Evolutionary conservation across 345 rosid genomes (phyloP), one percentile per base, ranked within the genome.

Genomic region (Eucalyptus dawsonii): DNA sequence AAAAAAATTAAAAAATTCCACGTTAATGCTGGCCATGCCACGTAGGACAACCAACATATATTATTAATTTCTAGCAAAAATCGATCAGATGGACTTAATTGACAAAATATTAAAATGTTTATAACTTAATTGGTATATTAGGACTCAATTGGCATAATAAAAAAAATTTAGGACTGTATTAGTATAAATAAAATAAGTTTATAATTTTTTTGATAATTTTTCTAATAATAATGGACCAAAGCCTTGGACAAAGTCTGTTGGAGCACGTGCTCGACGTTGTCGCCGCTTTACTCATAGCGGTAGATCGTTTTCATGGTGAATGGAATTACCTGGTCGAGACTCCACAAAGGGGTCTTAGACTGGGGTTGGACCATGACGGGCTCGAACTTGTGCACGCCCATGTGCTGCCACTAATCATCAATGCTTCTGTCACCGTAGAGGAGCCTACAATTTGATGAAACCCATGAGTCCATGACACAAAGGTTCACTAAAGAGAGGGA

Each of bases 21-120:
- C 0, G 0, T 56, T 24, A 24, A 56, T 56, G 6, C 6, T 24
- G 0, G 13, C 0, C 1, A 0, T 24, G 3, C 13, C 13, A 56
- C 3, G 0, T 9, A 4, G 25, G 6, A 24, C 14, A 24, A 10
- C 13, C 2, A 1, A 56, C 12, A 3, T 24, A 0, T 24, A 56
- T 56, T 56, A 56, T 56, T 56, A 56, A 4, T 56, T 56, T 56
- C 6, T 56, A 22, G 6, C 6, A 22, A 22, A 56, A 5, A 24
- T 56, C 1, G 29, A 24, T 24, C 1, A 0, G 13, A 56, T 24
- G 24, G 25, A 24, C 14, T 56, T 24, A 56, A 56, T 24, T 9
- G 1, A 10, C 14, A 56, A 24, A 53, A 53, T 53, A 53, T 53
- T 53, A 21, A 53, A 56, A 56, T 0, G 1, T 56, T 24, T 53